Evolutionary conservation across 1,139 yeast species (phyloP).

Genomic region (Nakaseomyces nivariensis): DNA sequence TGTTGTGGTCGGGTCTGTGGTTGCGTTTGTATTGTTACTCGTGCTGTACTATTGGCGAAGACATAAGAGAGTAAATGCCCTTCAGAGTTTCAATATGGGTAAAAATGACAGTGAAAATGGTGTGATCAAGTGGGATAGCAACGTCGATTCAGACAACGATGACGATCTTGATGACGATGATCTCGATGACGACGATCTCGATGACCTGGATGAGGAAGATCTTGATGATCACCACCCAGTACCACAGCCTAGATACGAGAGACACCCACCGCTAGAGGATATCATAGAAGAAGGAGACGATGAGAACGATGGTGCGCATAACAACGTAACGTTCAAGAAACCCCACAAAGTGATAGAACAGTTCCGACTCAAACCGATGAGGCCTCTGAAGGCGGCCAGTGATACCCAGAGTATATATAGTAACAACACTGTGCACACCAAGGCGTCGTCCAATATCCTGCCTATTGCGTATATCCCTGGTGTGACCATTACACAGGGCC

Average conservation of each 20-base stretch:
- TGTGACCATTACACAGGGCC: conserved; percentile 45
- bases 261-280: conserved; percentile 1
- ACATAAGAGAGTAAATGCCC: not conserved
- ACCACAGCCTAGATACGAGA: conserved; percentile 9
- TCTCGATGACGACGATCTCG: conserved; percentile 11
- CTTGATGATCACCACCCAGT: no score
- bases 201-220: conserved; percentile 6
- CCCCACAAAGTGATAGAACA: not conserved
- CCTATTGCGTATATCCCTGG: conserved; percentile 97
- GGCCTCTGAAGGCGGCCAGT: conserved; percentile 1
- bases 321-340: no score
- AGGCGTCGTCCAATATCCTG: conserved; percentile 77
- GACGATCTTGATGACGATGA: conserved; percentile 9
- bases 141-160: conserved; percentile 24
- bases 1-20: conserved; percentile 51
- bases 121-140: conserved; percentile 14
- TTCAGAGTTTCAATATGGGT: conserved; percentile 1
- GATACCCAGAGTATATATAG: conserved; percentile 1
- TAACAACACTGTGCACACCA: conserved; percentile 47
- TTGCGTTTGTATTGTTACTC: not conserved
- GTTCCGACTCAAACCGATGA: conserved; percentile 1
- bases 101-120: conserved; percentile 2
- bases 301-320: not conserved
- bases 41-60: conserved; percentile 1
- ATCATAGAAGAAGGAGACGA: conserved; percentile 5